phyloP scores from a whole-genome alignment of 1,139 yeast genomes.

The Diutina mesorugosa region DNA sequence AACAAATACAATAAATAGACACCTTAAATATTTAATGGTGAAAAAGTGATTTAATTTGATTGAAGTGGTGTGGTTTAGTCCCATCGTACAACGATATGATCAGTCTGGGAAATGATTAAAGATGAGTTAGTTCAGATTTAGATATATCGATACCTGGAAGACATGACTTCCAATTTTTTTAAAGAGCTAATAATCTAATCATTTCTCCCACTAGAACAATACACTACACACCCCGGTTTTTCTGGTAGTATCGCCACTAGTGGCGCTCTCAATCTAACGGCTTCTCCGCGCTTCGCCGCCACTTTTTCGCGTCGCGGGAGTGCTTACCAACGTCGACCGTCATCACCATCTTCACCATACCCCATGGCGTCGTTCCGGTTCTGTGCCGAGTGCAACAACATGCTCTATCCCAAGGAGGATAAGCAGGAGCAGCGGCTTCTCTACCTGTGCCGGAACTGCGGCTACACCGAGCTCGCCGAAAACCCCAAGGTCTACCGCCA shows the following conservation, averaged over 20 bases:
- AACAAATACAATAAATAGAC: neutral
- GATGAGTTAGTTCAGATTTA: too few species aligned
- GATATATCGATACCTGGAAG: too few species aligned
- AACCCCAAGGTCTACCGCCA: conserved; percentile 85
- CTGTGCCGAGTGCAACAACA: conserved; percentile 92
- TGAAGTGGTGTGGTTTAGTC: neutral
- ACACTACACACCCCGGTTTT: neutral
- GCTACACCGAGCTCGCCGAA: conserved; percentile 86
- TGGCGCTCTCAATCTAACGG: too few species aligned
- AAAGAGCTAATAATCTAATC: too few species aligned
- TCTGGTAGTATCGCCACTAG: too few species aligned
- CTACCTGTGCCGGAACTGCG: conserved; percentile 91
- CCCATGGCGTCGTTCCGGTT: conserved; percentile 84
- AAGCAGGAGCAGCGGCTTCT: conserved; percentile 57
- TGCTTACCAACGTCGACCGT: neutral
- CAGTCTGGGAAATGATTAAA: too few species aligned
- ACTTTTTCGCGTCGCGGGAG: neutral
- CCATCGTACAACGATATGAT: neutral
- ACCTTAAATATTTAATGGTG: too few species aligned
- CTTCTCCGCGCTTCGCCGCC: neutral
- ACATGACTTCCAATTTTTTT: too few species aligned
- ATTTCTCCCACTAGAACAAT: too few species aligned
- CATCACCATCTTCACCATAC: neutral
- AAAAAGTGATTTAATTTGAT: too few species aligned
- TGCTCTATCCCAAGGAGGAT: conserved; percentile 98